Percentiles rank a stretch among this genome's conserved stretches.
These are phyloP conservation scores for Panicum virgatum DNA, from an alignment of 202 grass and related monocot genomes.

Conservation along the genomic window DNA sequence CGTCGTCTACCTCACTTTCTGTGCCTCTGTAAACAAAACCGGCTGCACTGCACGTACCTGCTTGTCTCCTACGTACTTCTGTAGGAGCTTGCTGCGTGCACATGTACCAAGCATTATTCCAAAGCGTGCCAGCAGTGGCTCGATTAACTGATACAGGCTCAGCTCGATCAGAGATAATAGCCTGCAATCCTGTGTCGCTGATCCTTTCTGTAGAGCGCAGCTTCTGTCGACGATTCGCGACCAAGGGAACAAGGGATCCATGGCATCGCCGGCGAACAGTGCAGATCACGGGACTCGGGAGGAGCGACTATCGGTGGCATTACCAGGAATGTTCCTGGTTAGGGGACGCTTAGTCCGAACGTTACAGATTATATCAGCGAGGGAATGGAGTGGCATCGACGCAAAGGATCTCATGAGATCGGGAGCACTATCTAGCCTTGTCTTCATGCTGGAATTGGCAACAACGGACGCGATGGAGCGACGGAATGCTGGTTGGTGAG, in stretches of 20 bases:
- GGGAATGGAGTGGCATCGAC: conserved; percentile 4
- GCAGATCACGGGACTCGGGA: background rate
- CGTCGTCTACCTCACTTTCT: background rate
- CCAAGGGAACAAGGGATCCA: background rate
- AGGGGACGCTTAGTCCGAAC: conserved; percentile 6
- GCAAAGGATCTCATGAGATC: conserved; percentile 32
- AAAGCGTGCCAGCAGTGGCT: too few species aligned
- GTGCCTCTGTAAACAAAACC: conserved; percentile 8
- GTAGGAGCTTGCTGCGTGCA: too few species aligned
- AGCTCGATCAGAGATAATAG: background rate
- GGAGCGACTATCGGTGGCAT: background rate
- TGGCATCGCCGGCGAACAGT: background rate
- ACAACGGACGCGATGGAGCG: background rate
- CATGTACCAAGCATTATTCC: too few species aligned
- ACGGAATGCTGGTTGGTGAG: conserved; percentile 27
- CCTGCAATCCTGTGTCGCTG: too few species aligned
- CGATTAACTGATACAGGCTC: too few species aligned
- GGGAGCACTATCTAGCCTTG: background rate
- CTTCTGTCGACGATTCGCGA: background rate
- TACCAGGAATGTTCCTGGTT: background rate
- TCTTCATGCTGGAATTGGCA: background rate
- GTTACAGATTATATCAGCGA: background rate
- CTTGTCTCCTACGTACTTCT: too few species aligned
- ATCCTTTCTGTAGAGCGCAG: too few species aligned
- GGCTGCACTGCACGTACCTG: too few species aligned